Conservation (phyloP, 495 filamentous ascomycete species). For the Penicillium cataractarum region DNA sequence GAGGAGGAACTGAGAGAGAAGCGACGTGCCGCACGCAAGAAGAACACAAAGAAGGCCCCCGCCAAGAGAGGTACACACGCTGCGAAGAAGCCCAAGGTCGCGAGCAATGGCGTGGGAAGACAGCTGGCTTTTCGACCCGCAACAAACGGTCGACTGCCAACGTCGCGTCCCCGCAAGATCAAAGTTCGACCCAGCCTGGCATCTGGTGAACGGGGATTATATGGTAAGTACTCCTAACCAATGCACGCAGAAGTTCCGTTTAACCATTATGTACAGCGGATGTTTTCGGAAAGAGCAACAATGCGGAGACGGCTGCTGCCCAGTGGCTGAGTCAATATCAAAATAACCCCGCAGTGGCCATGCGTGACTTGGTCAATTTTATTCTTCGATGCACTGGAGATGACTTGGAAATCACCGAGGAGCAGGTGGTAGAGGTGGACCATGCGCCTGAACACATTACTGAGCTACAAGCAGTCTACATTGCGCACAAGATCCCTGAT, state of each 20-base stretch:
- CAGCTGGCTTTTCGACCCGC: constrained; percentile 54
- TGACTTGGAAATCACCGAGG: constrained; percentile 66
- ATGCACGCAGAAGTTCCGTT: neutral
- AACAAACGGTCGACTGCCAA: constrained; percentile 44
- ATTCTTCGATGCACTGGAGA: constrained; percentile 83
- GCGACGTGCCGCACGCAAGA: constrained; percentile 49
- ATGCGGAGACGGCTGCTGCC: constrained; percentile 73
- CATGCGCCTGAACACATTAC: constrained; percentile 67
- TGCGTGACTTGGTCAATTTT: constrained; percentile 87
- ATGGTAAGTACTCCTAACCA: constrained; percentile 58
- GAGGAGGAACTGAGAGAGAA: constrained; percentile 68
- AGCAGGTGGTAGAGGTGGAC: constrained; percentile 87
- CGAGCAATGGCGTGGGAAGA: constrained; percentile 57
- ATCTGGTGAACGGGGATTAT: constrained; percentile 70
- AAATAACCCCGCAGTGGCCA: constrained; percentile 63
- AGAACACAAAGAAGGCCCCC: constrained; percentile 66
- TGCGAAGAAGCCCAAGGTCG: constrained; percentile 60
- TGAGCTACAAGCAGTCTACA: constrained; percentile 81
- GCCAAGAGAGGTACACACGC: constrained; percentile 37
- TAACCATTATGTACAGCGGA: constrained; percentile 58
- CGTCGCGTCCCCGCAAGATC: constrained; percentile 53
- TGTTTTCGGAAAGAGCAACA: constrained; percentile 73
- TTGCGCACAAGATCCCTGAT: constrained; percentile 77
- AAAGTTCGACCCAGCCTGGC: constrained; percentile 66
- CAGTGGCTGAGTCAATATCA: constrained; percentile 80